Evolutionary conservation across 2,329 filamentous ascomycete species (phyloP).

Genomic region (Exophiala calicioides): DNA sequence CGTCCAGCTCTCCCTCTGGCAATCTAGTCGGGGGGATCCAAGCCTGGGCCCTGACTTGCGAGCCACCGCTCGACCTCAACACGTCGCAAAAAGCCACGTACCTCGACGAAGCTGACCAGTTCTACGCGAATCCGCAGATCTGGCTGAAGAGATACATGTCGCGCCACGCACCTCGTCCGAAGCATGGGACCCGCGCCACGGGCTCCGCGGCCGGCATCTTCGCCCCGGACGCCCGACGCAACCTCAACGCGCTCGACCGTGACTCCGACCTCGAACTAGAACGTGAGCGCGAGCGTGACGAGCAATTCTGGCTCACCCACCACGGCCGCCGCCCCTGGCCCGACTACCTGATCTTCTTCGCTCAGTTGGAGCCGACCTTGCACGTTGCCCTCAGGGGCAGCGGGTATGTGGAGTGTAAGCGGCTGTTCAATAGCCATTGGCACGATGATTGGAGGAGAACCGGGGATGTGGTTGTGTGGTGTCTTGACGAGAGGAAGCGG

Average conservation of each 20-base stretch:
- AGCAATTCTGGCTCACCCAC: constrained; percentile 7
- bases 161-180: constrained; percentile 29
- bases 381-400: constrained; percentile 44
- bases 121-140: constrained; percentile 67
- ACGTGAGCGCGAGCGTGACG: constrained; percentile 9
- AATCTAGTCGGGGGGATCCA: too few species aligned
- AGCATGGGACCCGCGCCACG: constrained; percentile 2
- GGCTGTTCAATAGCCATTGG: constrained; percentile 62
- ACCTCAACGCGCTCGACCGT: constrained; percentile 3
- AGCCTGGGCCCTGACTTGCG: constrained; percentile 85
- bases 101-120: constrained; percentile 85
- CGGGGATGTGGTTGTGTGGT: constrained; percentile 67
- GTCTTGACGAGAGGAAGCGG: constrained; percentile 33
- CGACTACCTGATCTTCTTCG: constrained; percentile 57
- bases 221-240: constrained; percentile 22
- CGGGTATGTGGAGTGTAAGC: constrained; percentile 59
- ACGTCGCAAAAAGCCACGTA: constrained; percentile 65
- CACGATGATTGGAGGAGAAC: constrained; percentile 63
- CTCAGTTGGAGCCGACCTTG: constrained; percentile 56
- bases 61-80: constrained; percentile 75
- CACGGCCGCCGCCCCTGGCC: constrained; percentile 41
- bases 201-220: constrained; percentile 34
- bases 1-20: constrained; percentile 3
- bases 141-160: constrained; percentile 62
- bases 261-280: background rate